A percentile compares a stretch with the other conserved stretches of the same genome.
These are phyloP conservation scores for Synchytrium microbalum DNA, from an alignment of 371 early-diverging fungal species.

Conservation along the genomic window DNA sequence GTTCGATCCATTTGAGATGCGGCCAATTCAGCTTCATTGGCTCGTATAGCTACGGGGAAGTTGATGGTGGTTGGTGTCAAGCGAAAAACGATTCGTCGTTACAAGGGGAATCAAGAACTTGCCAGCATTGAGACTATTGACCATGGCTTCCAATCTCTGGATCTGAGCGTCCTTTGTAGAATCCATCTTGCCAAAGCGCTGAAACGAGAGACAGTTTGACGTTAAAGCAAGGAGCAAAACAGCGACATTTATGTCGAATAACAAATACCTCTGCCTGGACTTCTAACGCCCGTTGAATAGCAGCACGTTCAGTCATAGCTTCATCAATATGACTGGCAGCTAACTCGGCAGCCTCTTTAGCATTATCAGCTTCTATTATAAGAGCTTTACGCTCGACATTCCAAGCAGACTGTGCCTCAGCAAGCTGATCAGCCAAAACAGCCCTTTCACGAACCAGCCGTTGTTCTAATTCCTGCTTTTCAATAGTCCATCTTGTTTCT, in stretches of 20 bases:
- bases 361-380: constrained; percentile 4
- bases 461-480: constrained; percentile 8
- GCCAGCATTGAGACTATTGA: no score
- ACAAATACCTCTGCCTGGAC: neutral
- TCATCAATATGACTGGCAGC: neutral
- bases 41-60: neutral
- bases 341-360: neutral
- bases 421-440: neutral
- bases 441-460: neutral
- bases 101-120: no score
- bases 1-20: neutral
- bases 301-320: neutral
- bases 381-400: constrained; percentile 3
- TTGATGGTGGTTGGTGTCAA: neutral
- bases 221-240: no score
- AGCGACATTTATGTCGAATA: no score
- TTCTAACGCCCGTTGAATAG: neutral
- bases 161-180: no score
- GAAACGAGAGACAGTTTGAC: no score
- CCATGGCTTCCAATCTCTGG: no score
- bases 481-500: neutral
- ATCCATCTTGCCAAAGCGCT: no score
- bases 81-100: no score
- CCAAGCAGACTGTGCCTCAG: constrained; percentile 10
- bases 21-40: neutral